Base-by-base conservation (phyloP, 2,329 filamentous ascomycete genomes). In the Macrophomina pseudophaseolina region DNA sequence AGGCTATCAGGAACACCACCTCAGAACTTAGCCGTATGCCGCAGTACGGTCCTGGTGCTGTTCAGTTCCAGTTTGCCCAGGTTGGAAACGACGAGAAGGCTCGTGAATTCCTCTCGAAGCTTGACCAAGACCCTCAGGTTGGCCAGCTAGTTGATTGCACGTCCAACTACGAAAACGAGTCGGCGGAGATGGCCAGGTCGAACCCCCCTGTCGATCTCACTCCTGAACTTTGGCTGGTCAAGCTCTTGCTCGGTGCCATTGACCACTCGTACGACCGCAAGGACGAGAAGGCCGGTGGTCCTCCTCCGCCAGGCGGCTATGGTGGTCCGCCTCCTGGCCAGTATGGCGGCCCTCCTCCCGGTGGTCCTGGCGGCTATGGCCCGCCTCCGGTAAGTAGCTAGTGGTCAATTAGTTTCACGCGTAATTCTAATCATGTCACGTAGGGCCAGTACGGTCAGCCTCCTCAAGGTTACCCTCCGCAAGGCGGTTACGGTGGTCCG, bases 21-120 rank as follows among this genome's bases (percentile, higher is more conserved):
- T 79, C 82, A 23, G 83, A 87, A 67, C 78, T 87, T 32, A 78
- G 82, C 60, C 71, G 72, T 51, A 73, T 69, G 66, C 74, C 74
- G 12, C 82, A 80, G 60, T 87, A 85, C 71, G 87, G 87, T 38
- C 80, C 81, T 33, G 85, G 85, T 58, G 86, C 86, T n/a, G 76
- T 90, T 67, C 84, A 86, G 0, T 90, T 90, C 80, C 87, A 90
- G 72, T 90, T 90, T 72, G 88, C 88, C 0, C 88, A 91, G 71
- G 88, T 91, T 58, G 88, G 88, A 69, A 90, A 89, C 71, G 88
- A 91, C 71, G 80, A 85, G 73, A 84, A 85, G 70, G 88, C 88
- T 2, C 85, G 86, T 65, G 84, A 88, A 68, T 91, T 90, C 81
- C 80, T 91, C 56, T 77, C 81, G 58, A 86, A 86, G 71, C 82